Evolutionary conservation across 768 basidiomycete species (phyloP), one percentile per base, ranked within the genome.

Genomic region (Mycena leptocephala): DNA sequence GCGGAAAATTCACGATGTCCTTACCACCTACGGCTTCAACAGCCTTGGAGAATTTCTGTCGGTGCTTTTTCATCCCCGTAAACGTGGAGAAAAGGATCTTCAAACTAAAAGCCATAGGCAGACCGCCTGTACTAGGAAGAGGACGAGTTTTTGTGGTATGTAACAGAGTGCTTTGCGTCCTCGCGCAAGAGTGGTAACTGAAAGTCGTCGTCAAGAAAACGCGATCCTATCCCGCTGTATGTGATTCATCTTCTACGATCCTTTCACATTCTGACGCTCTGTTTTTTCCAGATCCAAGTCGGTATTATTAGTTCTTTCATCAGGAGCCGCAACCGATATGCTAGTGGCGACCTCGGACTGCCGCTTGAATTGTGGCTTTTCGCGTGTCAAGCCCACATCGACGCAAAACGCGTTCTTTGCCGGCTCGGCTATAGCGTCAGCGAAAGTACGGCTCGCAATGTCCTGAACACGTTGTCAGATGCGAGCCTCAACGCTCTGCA

Each of bases 221-320:
- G n/a, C 61, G 61, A 18, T 35, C 61, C 37, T 35, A 64, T 64
- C 63, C 63, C 16, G 41, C 16, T 3, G 63, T 64, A 64, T 26
- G 22, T 28, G 8, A 24, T 43, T 41, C 24, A 30, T 43, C 24
- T 43, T 8, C n/a, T 11, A 43, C 24, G 14, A n/a, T 46, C 39
- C 14, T 8, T 28, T 46, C 26, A 11, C n/a, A 41, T 63, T 39
- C 33, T 39, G 39, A 43, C 24, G 26, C 18, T 37, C 4, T 37
- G n/a, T 35, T 35, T 58, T 33, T 32, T 33, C 11, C 35, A 64
- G 63, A 64, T 64, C 28, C 63, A 64, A 46, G 63, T 64, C 18
- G 63, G 39, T 24, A 41, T 41, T n/a, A 26, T 64, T 22, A 64
- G 63, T 20, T 41, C 63, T 30, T 64, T 64, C 41, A 64, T 64